Evolutionary conservation across 352 stramenopile genomes (phyloP).

Genomic region (Pythium oligandrum): DNA sequence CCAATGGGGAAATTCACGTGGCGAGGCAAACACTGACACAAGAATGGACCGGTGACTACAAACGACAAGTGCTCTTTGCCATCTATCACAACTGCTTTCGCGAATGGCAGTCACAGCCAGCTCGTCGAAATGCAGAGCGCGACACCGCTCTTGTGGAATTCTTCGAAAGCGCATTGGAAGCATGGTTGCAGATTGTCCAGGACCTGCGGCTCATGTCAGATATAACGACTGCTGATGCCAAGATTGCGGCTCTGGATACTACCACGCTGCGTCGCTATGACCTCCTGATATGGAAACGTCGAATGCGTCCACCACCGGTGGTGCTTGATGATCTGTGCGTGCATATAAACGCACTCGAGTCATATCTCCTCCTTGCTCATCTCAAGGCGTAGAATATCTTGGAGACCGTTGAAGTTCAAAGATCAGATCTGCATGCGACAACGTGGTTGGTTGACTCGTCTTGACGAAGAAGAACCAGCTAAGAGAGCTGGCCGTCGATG

Average conservation of each 20-base stretch:
- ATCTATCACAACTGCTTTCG: constrained; percentile 48
- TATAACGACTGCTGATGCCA: neutral
- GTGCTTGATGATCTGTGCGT: constrained; percentile 61
- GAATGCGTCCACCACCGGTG: constrained; percentile 36
- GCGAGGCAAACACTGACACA: constrained; percentile 23
- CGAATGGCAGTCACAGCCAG: constrained; percentile 15
- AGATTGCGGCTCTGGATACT: constrained; percentile 11
- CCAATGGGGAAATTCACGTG: constrained; percentile 22
- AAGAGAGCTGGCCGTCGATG: too few species aligned
- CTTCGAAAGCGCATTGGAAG: constrained; percentile 53
- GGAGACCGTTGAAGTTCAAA: too few species aligned
- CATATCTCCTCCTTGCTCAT: constrained; percentile 43
- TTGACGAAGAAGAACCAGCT: too few species aligned
- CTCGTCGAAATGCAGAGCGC: constrained; percentile 16
- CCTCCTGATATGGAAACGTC: constrained; percentile 61
- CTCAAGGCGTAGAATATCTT: constrained; percentile 31
- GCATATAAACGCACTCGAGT: constrained; percentile 57
- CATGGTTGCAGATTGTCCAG: constrained; percentile 55
- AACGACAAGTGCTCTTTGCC: constrained; percentile 32
- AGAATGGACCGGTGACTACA: constrained; percentile 41
- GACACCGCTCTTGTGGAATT: constrained; percentile 43
- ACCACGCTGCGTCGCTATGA: constrained; percentile 48
- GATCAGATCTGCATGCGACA: too few species aligned
- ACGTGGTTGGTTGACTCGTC: too few species aligned
- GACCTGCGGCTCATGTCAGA: constrained; percentile 35